phyloP scores from a whole-genome alignment of 1,284 basidiomycete genomes.

The Apiotrichum montevideense region DNA sequence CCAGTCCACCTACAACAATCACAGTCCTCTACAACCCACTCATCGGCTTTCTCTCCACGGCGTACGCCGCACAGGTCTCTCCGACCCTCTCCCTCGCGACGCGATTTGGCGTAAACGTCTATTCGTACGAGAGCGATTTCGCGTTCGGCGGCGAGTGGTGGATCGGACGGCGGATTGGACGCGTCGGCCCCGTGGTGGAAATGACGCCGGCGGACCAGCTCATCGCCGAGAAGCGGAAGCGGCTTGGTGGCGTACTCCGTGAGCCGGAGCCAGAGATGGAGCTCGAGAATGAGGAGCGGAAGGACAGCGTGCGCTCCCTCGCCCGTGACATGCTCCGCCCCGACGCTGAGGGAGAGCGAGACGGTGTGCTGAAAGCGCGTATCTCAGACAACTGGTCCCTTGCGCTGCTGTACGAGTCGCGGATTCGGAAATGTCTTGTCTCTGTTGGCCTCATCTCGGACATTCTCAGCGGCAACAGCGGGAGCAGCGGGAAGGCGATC shows the following conservation, averaged over 20 bases:
- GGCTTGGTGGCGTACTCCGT: conserved; percentile 12
- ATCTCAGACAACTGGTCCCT: conserved; percentile 82
- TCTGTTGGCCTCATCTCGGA: conserved; percentile 84
- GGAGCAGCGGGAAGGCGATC: conserved; percentile 63
- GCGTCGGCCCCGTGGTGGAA: conserved; percentile 7
- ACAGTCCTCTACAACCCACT: conserved; percentile 94
- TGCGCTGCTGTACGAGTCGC: conserved; percentile 87
- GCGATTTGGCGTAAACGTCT: conserved; percentile 93
- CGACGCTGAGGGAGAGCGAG: conserved; percentile 25
- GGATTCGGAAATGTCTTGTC: conserved; percentile 81
- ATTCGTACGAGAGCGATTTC: conserved; percentile 94
- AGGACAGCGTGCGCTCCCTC: not conserved
- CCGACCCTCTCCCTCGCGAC: conserved; percentile 81
- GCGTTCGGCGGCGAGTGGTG: conserved; percentile 92
- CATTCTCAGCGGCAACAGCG: conserved; percentile 63
- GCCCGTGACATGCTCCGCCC: not conserved
- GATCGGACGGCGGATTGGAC: conserved; percentile 54
- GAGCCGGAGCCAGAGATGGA: conserved; percentile 4
- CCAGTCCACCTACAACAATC: conserved; percentile 75
- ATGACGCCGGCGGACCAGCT: conserved; percentile 8
- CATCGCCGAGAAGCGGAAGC: conserved; percentile 6
- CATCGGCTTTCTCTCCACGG: conserved; percentile 85
- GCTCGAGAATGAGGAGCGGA: not conserved
- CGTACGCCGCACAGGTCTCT: conserved; percentile 83
- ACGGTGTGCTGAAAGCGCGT: conserved; percentile 80